These are phyloP conservation scores for Neofusicoccum cordaticola DNA, from an alignment of 2,329 filamentous ascomycete genomes.

Conservation along the genomic window DNA sequence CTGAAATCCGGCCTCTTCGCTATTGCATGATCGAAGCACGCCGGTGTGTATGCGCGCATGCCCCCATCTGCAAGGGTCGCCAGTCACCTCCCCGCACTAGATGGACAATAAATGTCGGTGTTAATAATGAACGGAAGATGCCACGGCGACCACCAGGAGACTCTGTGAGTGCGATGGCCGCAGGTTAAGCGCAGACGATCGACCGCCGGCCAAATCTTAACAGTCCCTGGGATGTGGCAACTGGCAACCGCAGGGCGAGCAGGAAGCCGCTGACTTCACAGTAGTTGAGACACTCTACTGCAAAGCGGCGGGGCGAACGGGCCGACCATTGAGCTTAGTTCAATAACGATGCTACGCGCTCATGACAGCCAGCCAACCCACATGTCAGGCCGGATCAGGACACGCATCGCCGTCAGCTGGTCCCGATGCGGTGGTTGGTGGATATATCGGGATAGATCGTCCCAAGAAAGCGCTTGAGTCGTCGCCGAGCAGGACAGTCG, in stretches of 20 bases:
- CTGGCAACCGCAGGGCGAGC: neutral
- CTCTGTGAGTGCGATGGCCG: neutral
- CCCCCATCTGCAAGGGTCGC: neutral
- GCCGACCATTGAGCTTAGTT: conserved; percentile 1
- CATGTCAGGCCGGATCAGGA: neutral
- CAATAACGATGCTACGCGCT: neutral
- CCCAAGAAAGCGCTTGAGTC: neutral
- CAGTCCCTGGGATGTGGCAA: neutral
- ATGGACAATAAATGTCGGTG: neutral
- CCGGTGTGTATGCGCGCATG: neutral
- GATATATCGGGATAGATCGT: neutral
- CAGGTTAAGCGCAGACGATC: neutral
- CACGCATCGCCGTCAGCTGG: neutral
- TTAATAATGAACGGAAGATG: neutral
- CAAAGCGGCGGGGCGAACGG: neutral
- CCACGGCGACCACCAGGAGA: neutral
- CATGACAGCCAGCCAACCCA: neutral
- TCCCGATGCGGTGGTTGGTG: neutral
- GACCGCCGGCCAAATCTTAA: neutral
- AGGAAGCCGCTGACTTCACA: neutral
- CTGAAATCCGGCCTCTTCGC: neutral
- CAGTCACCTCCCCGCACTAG: neutral
- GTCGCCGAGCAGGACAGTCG: neutral
- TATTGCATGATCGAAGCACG: neutral
- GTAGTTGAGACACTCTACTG: conserved; percentile 5